Conservation (phyloP, 495 filamentous ascomycete species). For the Penicillium taxi region DNA sequence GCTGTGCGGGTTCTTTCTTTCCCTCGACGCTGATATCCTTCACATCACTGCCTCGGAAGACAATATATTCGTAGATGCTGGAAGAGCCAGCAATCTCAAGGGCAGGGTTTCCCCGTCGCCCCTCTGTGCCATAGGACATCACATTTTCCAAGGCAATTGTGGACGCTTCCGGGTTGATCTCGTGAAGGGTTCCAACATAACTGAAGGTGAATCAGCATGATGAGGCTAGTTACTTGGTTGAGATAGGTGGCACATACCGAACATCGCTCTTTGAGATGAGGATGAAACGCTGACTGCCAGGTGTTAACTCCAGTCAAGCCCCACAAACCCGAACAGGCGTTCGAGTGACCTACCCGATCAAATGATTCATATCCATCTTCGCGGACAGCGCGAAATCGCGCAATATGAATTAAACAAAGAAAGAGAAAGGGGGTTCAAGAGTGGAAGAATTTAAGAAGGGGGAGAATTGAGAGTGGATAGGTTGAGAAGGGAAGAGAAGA, state of each 20-base stretch:
- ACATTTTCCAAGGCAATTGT: slow-evolving; percentile 97
- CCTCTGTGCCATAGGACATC: slow-evolving; percentile 86
- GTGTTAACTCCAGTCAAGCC: slow-evolving; percentile 40
- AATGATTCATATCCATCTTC: slow-evolving; percentile 48
- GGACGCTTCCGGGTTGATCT: slow-evolving; percentile 94
- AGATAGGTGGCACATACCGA: slow-evolving; percentile 49
- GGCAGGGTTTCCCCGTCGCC: slow-evolving; percentile 63
- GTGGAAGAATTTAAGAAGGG: slow-evolving; percentile 3
- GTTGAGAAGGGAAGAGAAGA: slow-evolving; percentile 23
- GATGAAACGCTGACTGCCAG: slow-evolving; percentile 45
- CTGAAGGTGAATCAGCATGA: slow-evolving; percentile 42
- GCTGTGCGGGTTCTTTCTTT: slow-evolving; percentile 64
- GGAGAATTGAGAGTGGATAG: slow-evolving; percentile 7
- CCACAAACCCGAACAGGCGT: slow-evolving; percentile 31
- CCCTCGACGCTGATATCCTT: slow-evolving; percentile 82
- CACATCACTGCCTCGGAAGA: slow-evolving; percentile 97
- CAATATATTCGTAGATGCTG: slow-evolving; percentile 95
- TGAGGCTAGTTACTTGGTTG: background rate
- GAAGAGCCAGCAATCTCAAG: slow-evolving; percentile 76
- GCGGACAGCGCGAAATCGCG: slow-evolving; percentile 29
- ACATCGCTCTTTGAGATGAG: slow-evolving; percentile 97
- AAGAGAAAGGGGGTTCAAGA: slow-evolving; percentile 7
- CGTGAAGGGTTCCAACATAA: slow-evolving; percentile 91
- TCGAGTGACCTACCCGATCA: slow-evolving; percentile 43
- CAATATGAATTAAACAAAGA: slow-evolving; percentile 17